A percentile compares a stretch with the other conserved stretches of the same genome.
These are phyloP conservation scores for Coemansia nantahalensis DNA, from an alignment of 192 early-diverging fungal species.

Conservation along the genomic window DNA sequence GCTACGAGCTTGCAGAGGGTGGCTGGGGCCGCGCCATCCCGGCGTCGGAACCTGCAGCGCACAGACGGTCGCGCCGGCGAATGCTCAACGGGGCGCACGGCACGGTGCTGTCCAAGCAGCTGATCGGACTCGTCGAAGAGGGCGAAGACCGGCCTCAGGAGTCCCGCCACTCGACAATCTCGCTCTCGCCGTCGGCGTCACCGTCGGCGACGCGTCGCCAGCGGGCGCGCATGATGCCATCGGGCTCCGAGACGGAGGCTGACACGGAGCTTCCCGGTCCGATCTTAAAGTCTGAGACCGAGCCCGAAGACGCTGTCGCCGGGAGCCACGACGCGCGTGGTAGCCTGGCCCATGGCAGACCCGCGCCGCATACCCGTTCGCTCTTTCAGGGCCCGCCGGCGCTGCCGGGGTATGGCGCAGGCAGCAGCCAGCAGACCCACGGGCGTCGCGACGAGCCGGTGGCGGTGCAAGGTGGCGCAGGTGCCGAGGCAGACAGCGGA, in stretches of 20 bases:
- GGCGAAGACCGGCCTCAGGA: conserved; percentile 11
- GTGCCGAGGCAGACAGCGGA: conserved; percentile 6
- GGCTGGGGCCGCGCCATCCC: background rate
- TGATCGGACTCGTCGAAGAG: conserved; percentile 36
- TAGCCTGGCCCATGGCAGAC: no score
- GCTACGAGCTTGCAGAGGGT: background rate
- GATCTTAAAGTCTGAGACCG: conserved; percentile 26
- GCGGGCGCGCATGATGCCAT: conserved; percentile 6
- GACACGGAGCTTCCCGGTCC: conserved; percentile 16
- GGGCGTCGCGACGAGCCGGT: no score
- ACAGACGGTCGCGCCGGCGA: conserved; percentile 15
- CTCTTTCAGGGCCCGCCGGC: no score
- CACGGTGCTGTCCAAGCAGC: conserved; percentile 25
- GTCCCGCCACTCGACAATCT: conserved; percentile 14
- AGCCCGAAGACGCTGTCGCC: conserved; percentile 17
- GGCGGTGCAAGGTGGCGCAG: background rate
- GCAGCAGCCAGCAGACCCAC: no score
- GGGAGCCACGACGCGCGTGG: background rate
- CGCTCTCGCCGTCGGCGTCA: conserved; percentile 25
- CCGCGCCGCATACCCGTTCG: background rate
- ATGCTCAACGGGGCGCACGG: conserved; percentile 10
- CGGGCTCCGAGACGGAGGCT: conserved; percentile 36
- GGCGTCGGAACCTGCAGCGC: conserved; percentile 33
- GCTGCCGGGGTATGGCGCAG: no score
- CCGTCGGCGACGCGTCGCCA: no score